Percentiles rank a stretch among this genome's conserved stretches.
Evolutionary conservation across 257 asterid genomes (phyloP).

Genomic region (Nicotiana noctiflora): DNA sequence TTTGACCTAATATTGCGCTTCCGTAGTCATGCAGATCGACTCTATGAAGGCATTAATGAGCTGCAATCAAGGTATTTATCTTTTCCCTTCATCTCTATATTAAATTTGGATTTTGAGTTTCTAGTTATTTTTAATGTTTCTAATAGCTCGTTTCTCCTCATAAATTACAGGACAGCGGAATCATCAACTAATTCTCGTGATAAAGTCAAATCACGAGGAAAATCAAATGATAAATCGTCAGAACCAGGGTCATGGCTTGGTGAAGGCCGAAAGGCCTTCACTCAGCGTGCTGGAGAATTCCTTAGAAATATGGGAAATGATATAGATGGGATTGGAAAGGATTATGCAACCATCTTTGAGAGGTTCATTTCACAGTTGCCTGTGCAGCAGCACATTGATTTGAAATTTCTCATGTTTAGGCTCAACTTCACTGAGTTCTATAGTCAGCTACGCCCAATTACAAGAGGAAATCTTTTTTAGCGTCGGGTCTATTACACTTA

Average conservation of each 20-base stretch:
- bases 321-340: slow-evolving; percentile 68
- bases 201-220: slow-evolving; percentile 38
- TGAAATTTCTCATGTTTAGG: slow-evolving; percentile 92
- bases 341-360: slow-evolving; percentile 75
- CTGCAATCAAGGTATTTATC: slow-evolving; percentile 73
- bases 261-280: slow-evolving; percentile 88
- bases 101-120: slow-evolving; percentile 4
- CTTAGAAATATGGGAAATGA: slow-evolving; percentile 67
- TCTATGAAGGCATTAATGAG: slow-evolving; percentile 88
- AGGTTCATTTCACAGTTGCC: slow-evolving; percentile 90
- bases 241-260: slow-evolving; percentile 78
- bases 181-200: slow-evolving; percentile 42
- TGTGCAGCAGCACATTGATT: slow-evolving; percentile 73
- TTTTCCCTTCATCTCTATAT: slow-evolving; percentile 10
- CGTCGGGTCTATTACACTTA: background rate
- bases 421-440: slow-evolving; percentile 91
- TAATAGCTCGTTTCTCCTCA: slow-evolving; percentile 14
- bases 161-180: slow-evolving; percentile 45
- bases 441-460: slow-evolving; percentile 47
- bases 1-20: slow-evolving; percentile 84
- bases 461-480: slow-evolving; percentile 42
- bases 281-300: slow-evolving; percentile 82
- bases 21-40: slow-evolving; percentile 84
- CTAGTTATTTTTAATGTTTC: background rate
- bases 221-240: slow-evolving; percentile 46